A percentile compares a stretch with the other conserved stretches of the same genome.
Conservation (phyloP, 768 basidiomycete species). For the Tricholoma sp. region DNA sequence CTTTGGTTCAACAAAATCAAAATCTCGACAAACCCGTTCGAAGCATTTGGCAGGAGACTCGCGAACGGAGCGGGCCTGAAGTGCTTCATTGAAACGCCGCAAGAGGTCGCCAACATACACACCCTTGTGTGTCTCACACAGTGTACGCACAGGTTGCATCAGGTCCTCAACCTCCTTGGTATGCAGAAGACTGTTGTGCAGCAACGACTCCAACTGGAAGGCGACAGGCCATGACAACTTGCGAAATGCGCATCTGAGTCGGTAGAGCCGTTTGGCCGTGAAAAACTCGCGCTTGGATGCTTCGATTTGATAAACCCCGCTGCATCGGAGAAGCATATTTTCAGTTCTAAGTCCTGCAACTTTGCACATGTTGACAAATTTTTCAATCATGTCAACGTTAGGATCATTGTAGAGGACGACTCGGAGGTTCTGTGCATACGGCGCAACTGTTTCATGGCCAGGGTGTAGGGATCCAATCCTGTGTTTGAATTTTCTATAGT, state of each 20-base stretch:
- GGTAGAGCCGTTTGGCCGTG: constrained; percentile 37
- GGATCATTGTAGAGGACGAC: constrained; percentile 50
- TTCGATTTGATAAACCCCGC: constrained; percentile 38
- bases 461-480: constrained; percentile 54
- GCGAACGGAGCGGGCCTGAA: constrained; percentile 37
- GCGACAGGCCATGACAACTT: constrained; percentile 59
- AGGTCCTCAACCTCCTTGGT: constrained; percentile 51
- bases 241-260: constrained; percentile 38
- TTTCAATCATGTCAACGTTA: constrained; percentile 37
- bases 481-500: constrained; percentile 45
- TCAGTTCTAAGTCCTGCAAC: constrained; percentile 35
- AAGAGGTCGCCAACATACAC: constrained; percentile 43
- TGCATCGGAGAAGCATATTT: constrained; percentile 27
- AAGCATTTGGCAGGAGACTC: constrained; percentile 43
- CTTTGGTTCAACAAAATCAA: too few relatives aligned
- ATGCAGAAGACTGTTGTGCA: constrained; percentile 59
- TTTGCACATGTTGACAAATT: constrained; percentile 51
- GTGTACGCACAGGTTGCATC: constrained; percentile 34
- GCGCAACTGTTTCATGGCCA: constrained; percentile 55
- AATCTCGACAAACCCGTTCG: constrained; percentile 27
- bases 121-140: constrained; percentile 30
- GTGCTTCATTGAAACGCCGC: constrained; percentile 44
- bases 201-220: constrained; percentile 71
- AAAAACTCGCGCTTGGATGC: constrained; percentile 50
- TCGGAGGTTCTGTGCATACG: constrained; percentile 69